Evolutionary conservation across 192 early-diverging fungal species (phyloP), one percentile per base, ranked within the genome.

Genomic region (Coemansia biformis): DNA sequence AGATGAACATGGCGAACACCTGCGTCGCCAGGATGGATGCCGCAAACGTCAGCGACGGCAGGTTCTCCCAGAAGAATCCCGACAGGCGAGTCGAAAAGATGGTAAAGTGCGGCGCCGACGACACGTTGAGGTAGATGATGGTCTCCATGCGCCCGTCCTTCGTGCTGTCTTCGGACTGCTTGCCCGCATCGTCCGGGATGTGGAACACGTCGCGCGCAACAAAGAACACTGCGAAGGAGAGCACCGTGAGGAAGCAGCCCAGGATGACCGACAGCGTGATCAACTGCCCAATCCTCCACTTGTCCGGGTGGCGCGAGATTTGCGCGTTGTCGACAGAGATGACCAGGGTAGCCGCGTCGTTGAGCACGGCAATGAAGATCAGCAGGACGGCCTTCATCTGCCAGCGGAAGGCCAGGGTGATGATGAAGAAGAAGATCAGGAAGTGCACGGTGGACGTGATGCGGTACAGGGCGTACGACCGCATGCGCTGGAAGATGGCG

Each of bases 401-500:
- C 86, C 89, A 96, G 48, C 88, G 75, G 56, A 81, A 82, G 6
- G 79, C 83, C 46, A 92, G 71, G 34, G 88, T 88, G 29, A 92
- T 81, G 62, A 87, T 83, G 70, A 96, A 96, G 80, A 96, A 92
- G 86, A 26, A 26, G 24, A 26, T 71, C 78, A 96, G 72, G 58
- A 96, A 96, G 68, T 96, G 93, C 46, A 96, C 83, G 16, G 90
- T 96, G 5, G 92, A 94, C 14, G 90, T 90, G 55, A 96, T 96
- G 76, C 93, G 87, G 73, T 96, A 91, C 29, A 96, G 59, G 36
- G 91, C 89, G 58, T 92, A 94, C 23, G 85, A 87, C 34, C 92
- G 83, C 86, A 95, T 91, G 57, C 93, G 86, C 71, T 93, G 90
- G 81, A 96, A 96, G 48, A 96, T 94, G 36, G 89, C 87, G 38